Percentiles rank a stretch among this genome's conserved stretches.
Evolutionary conservation across 2,329 filamentous ascomycete genomes (phyloP).

Genomic region (Tolypocladium pustulatum): DNA sequence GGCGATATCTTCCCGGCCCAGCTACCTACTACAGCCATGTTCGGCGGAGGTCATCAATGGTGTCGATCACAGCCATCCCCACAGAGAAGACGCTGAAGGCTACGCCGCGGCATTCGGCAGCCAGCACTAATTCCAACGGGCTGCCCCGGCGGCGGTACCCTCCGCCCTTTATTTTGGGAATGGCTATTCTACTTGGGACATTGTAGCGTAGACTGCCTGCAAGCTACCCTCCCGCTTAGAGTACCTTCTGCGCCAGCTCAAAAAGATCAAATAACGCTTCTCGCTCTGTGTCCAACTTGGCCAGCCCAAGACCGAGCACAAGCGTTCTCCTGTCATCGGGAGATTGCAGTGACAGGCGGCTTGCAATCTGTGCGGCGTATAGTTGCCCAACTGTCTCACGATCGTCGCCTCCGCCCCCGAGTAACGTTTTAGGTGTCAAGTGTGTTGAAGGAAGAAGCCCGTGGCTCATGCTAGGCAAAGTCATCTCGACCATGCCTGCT

Average conservation of each 20-base stretch:
- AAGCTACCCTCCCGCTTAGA: constrained; percentile 26
- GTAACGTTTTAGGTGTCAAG: constrained; percentile 74
- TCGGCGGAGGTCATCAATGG: too few relatives aligned
- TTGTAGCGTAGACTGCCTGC: too few relatives aligned
- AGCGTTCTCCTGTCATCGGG: constrained; percentile 52
- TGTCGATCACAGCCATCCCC: too few relatives aligned
- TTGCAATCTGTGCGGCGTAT: constrained; percentile 82
- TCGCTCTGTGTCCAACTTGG: constrained; percentile 36
- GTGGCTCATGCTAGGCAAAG: constrained; percentile 32
- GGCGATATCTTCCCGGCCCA: too few relatives aligned
- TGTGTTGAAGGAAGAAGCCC: constrained; percentile 65
- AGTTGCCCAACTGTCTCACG: constrained; percentile 80
- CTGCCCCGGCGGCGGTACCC: too few relatives aligned
- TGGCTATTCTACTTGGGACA: too few relatives aligned
- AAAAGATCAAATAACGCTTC: constrained; percentile 55
- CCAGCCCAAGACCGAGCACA: constrained; percentile 51
- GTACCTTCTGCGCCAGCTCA: constrained; percentile 49
- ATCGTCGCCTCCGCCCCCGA: constrained; percentile 71
- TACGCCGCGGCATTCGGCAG: too few relatives aligned
- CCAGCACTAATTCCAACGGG: too few relatives aligned
- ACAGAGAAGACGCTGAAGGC: too few relatives aligned
- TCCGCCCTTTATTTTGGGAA: too few relatives aligned
- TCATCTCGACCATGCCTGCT: constrained; percentile 51
- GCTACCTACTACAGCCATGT: too few relatives aligned
- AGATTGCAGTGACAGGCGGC: constrained; percentile 60